A percentile compares a stretch with the other conserved stretches of the same genome.
Conservation (phyloP, 1,284 basidiomycete genomes). For the Porphyrellus sp. region DNA sequence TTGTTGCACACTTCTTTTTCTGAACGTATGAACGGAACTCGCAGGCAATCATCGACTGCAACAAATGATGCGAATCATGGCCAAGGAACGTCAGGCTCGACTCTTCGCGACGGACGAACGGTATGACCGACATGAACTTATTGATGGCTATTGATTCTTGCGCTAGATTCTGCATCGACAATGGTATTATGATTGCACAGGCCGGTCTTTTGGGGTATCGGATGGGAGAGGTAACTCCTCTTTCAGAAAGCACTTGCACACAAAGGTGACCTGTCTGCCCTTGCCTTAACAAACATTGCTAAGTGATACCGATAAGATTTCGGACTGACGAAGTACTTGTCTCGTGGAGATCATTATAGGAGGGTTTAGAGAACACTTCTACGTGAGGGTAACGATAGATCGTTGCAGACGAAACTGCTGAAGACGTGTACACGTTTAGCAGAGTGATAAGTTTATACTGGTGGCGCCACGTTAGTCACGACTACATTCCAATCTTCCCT, state of each 20-base stretch:
- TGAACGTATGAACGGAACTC: not conserved
- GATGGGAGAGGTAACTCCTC: constrained; percentile 84
- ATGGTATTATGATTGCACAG: constrained; percentile 99
- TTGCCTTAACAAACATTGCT: constrained; percentile 1
- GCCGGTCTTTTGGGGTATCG: constrained; percentile 90
- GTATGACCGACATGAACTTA: constrained; percentile 40
- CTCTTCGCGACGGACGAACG: constrained; percentile 97
- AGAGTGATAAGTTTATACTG: constrained; percentile 6
- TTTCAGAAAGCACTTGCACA: constrained; percentile 82
- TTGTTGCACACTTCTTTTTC: not conserved
- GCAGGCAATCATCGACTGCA: constrained; percentile 89
- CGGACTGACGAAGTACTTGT: constrained; percentile 90
- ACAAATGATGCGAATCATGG: constrained; percentile 99
- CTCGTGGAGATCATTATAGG: constrained; percentile 67
- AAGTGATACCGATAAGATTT: constrained; percentile 52
- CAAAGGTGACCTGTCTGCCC: constrained; percentile 60
- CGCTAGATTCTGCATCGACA: constrained; percentile 94
- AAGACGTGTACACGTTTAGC: not conserved
- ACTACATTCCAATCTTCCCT: constrained; percentile 52
- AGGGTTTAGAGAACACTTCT: not conserved
- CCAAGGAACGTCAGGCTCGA: constrained; percentile 80
- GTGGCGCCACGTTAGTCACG: constrained; percentile 44
- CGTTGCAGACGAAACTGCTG: not conserved
- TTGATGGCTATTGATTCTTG: constrained; percentile 4
- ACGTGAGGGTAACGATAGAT: not conserved